phyloP scores from a whole-genome alignment of 768 basidiomycete species.

The Xerocomus potaroensis region DNA sequence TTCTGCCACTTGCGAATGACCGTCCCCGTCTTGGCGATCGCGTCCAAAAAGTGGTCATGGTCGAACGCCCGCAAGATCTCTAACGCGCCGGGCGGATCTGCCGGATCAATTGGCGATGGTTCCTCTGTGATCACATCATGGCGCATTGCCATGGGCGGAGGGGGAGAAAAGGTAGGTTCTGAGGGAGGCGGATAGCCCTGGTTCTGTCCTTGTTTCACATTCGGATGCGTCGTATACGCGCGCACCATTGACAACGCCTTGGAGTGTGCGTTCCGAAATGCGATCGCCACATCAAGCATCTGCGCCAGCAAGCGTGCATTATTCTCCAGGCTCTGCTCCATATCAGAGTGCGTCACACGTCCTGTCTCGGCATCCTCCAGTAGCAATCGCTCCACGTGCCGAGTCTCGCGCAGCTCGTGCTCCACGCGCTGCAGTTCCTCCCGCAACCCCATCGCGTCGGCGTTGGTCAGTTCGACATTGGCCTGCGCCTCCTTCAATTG shows the following conservation, averaged over 20 bases:
- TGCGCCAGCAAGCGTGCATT: conserved; percentile 72
- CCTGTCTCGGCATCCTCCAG: conserved; percentile 73
- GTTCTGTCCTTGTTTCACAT: conserved; percentile 40
- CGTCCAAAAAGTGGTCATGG: conserved; percentile 81
- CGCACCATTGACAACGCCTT: conserved; percentile 65
- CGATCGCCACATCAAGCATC: conserved; percentile 74
- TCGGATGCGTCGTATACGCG: conserved; percentile 50
- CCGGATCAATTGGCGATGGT: conserved; percentile 73
- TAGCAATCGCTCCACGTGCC: conserved; percentile 62
- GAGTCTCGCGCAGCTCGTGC: conserved; percentile 64
- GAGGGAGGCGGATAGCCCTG: conserved; percentile 33
- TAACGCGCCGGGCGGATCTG: conserved; percentile 66
- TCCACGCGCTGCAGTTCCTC: conserved; percentile 72
- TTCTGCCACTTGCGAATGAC: conserved; percentile 96
- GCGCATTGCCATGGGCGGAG: conserved; percentile 36
- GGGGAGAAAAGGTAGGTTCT: conserved; percentile 48
- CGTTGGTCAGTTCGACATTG: conserved; percentile 59
- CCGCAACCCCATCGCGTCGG: conserved; percentile 63
- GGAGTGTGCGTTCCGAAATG: conserved; percentile 71
- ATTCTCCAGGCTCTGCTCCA: conserved; percentile 63
- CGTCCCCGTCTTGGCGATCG: conserved; percentile 73
- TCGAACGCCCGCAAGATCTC: conserved; percentile 72
- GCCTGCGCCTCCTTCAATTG: conserved; percentile 60
- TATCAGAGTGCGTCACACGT: conserved; percentile 60
- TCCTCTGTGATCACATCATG: conserved; percentile 50